Conservation (phyloP, 139 green algal genomes). For the Auxenochlorella pyrenoidosa region DNA sequence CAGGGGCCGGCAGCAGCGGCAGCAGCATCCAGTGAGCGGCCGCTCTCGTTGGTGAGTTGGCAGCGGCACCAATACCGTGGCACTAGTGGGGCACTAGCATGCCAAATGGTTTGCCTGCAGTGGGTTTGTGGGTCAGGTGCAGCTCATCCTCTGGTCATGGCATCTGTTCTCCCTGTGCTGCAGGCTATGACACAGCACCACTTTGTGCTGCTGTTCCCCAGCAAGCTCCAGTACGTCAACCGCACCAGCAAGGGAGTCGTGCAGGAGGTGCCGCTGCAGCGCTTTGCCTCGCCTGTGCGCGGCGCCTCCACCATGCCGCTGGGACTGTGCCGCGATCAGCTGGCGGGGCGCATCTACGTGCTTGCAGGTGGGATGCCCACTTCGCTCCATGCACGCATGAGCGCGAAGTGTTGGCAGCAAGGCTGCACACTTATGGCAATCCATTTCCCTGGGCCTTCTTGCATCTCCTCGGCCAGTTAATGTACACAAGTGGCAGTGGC, state of each 20-base stretch:
- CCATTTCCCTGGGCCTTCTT: no score
- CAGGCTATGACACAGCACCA: slow-evolving; percentile 83
- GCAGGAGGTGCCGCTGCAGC: slow-evolving; percentile 69
- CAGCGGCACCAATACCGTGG: neutral
- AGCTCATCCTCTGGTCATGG: no score
- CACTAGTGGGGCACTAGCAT: neutral
- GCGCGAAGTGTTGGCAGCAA: neutral
- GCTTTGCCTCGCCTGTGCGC: slow-evolving; percentile 39
- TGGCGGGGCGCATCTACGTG: slow-evolving; percentile 32
- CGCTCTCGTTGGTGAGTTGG: slow-evolving; percentile 58
- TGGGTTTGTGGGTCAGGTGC: neutral
- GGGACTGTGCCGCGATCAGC: slow-evolving; percentile 33
- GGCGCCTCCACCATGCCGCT: slow-evolving; percentile 41
- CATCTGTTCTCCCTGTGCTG: neutral
- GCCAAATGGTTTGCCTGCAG: neutral
- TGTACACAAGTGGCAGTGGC: no score
- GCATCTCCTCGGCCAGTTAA: no score
- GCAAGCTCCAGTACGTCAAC: slow-evolving; percentile 73
- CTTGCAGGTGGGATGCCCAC: slow-evolving; percentile 15
- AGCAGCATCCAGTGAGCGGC: slow-evolving; percentile 7
- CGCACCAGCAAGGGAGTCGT: slow-evolving; percentile 62
- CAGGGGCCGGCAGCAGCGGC: neutral
- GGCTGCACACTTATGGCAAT: no score
- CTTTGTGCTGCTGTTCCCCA: slow-evolving; percentile 75
- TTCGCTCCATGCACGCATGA: no score